Conservation (phyloP, 139 green algal species). For the Medakamo hakoo region DNA sequence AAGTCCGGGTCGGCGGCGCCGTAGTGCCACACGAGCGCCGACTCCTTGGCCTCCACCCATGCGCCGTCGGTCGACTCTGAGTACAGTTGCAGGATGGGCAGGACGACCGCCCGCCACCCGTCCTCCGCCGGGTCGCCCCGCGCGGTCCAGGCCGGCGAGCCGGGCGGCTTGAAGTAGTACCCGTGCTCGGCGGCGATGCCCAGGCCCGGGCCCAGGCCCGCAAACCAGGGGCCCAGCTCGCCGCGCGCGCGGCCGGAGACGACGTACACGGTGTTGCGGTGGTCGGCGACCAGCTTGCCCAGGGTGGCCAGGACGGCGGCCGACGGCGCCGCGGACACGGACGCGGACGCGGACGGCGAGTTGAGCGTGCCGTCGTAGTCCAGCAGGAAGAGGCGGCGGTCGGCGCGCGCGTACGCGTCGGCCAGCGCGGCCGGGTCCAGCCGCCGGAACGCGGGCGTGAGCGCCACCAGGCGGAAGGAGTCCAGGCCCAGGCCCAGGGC, state of each 20-base stretch:
- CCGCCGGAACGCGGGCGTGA: slow-evolving; percentile 83
- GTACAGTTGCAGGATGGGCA: slow-evolving; percentile 72
- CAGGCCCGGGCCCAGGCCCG: slow-evolving; percentile 41
- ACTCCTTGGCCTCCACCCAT: slow-evolving; percentile 86
- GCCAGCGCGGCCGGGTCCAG: slow-evolving; percentile 45
- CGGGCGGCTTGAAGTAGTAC: slow-evolving; percentile 50
- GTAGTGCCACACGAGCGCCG: slow-evolving; percentile 86
- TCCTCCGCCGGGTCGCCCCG: slow-evolving; percentile 32
- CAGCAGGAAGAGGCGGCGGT: slow-evolving; percentile 68
- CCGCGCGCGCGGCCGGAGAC: slow-evolving; percentile 58
- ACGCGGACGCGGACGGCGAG: slow-evolving; percentile 1
- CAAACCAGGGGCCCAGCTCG: slow-evolving; percentile 76
- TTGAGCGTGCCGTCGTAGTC: slow-evolving; percentile 95
- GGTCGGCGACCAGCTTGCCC: slow-evolving; percentile 45
- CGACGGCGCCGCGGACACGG: slow-evolving; percentile 5
- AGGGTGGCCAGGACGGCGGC: slow-evolving; percentile 40
- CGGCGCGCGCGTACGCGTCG: slow-evolving; percentile 24
- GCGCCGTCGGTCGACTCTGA: slow-evolving; percentile 87
- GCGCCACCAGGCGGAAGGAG: slow-evolving; percentile 80
- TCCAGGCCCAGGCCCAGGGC: slow-evolving; percentile 91
- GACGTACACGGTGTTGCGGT: slow-evolving; percentile 73
- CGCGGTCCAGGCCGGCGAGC: slow-evolving; percentile 5
- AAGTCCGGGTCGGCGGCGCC: slow-evolving; percentile 91
- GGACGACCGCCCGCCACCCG: slow-evolving; percentile 60
- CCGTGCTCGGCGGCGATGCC: slow-evolving; percentile 89